Base-by-base conservation (phyloP, 768 basidiomycete genomes). In the Phallus indusiatus region DNA sequence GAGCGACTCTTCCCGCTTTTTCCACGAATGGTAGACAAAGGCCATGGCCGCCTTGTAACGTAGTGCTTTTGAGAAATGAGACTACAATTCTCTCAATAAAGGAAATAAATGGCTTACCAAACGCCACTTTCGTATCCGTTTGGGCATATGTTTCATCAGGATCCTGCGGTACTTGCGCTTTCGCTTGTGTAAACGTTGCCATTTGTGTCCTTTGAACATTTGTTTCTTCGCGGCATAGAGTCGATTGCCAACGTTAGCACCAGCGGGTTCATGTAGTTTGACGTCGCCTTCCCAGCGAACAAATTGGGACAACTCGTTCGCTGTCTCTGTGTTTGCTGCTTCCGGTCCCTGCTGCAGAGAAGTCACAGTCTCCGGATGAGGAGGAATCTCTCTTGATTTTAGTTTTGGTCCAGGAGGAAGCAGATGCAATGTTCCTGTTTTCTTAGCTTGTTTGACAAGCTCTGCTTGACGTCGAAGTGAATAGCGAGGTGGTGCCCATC, bases 181-280 rank as follows among this genome's bases (percentile, higher is more conserved):
- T 67, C 75, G 74, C 59, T 73, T 76, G 64, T 74, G 76, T 63
- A 73, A 67, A 36, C 87, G 80, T 73, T 92, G 86, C 85, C 86
- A 90, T 65, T 81, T 86, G 76, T 92, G 90, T n/a, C 90, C 90
- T 77, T 92, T 93, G 82, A 93, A 92, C 90, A 92, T 92, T 62
- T 79, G 76, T 77, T 83, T 86, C 80, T 80, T 87, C 60, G 77
- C 83, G 10, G 84, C 81, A 63, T 92, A 93, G 64, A 91, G 71
- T 56, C 81, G 77, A 62, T 79, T 78, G 36, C 86, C 85, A 65
- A 76, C 66, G 60, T 84, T 75, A 54, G 79, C 72, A 58, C 85
- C 81, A 52, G 54, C 64, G 61, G 67, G 69, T 64, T 66, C 65
- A 56, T 67, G 66, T 47, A 68, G 52, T 51, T 65, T 66, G 47